Percentiles rank a stretch among this genome's conserved stretches.
phyloP scores from a whole-genome alignment of 2,329 filamentous ascomycete genomes.

The Bipolaris bicolor region DNA sequence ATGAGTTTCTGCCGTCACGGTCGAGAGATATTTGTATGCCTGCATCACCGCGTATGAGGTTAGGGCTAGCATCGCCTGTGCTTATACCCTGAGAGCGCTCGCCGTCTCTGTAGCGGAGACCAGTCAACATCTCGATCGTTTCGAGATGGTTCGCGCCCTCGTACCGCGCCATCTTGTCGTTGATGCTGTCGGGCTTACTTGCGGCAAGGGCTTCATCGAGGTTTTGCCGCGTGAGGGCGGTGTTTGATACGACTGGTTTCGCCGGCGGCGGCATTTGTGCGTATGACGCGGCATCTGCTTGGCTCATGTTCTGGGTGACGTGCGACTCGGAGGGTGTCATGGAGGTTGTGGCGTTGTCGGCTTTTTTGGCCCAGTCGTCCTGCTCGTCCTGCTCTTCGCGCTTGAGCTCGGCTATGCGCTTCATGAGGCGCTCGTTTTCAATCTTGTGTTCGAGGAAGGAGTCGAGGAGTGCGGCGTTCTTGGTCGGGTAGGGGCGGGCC shows the following conservation, averaged over 20 bases:
- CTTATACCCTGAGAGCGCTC: slow-evolving; percentile 88
- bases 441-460: slow-evolving; percentile 97
- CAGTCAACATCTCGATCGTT: slow-evolving; percentile 91
- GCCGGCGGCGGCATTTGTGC: slow-evolving; percentile 71
- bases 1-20: slow-evolving; percentile 69
- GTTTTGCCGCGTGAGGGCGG: slow-evolving; percentile 77
- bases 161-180: slow-evolving; percentile 83
- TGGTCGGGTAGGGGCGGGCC: slow-evolving; percentile 86
- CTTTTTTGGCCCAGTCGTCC: slow-evolving; percentile 67
- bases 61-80: slow-evolving; percentile 80
- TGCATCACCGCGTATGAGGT: slow-evolving; percentile 81
- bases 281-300: slow-evolving; percentile 49
- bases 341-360: slow-evolving; percentile 50
- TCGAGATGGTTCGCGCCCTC: slow-evolving; percentile 77
- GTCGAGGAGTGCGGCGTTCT: slow-evolving; percentile 82
- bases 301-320: slow-evolving; percentile 45
- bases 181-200: slow-evolving; percentile 74
- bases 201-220: slow-evolving; percentile 73
- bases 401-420: slow-evolving; percentile 83
- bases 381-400: slow-evolving; percentile 83
- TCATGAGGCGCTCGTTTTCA: slow-evolving; percentile 85
- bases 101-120: slow-evolving; percentile 83
- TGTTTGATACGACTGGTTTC: slow-evolving; percentile 66
- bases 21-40: slow-evolving; percentile 85
- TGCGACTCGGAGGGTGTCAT: slow-evolving; percentile 55